Base-by-base conservation (phyloP, 768 basidiomycete genomes). In the Roridomyces roridus region DNA sequence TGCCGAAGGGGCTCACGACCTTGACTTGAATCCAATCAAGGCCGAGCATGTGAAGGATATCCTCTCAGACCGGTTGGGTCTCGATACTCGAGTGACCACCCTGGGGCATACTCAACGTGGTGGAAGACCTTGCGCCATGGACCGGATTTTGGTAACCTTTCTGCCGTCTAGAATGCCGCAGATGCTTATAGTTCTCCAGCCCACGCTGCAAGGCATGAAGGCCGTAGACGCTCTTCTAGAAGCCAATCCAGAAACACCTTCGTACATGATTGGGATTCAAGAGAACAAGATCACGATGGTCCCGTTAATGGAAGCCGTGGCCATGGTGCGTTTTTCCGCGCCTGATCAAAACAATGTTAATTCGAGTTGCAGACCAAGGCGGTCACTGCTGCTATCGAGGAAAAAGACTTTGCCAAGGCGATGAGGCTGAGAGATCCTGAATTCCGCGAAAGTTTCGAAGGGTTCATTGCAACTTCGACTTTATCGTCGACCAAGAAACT, bases 61-160 rank as follows among this genome's bases (percentile, higher is more conserved):
- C 34, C 84, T 98, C 11, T 78, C 90, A 1, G 87, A 97, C 26
- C 84, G 89, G 15, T 84, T 98, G 23, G 91, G 92, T 0, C 85
- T 99, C 26, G 97, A 98, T 72, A 96, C 96, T 1, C 83, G 97
- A 44, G 97, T 99, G 6, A 99, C 97, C 18, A 96, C 94, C 0
- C 84, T 99, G 25, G 97, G 97, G 23, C 97, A 99, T 77, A 96
- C 92, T 0, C 97, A 98, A 70, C 85, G 97, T 62, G 97, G 97
- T 36, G 97, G 97, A 1, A 80, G 87, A 59, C 97, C 97, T 0
- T 96, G 94, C 65, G 96, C 96, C 1, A 86, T 84, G 67, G 97
- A 99, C 68, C 87, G 97, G 39, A 92, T 97, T 59, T 66, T 98
- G 78, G 96, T 94, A 65, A 65, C 85, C 62, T 7, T n/a, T 12